Base-by-base conservation (phyloP, 83 land plant genomes). In the Picea abies region DNA sequence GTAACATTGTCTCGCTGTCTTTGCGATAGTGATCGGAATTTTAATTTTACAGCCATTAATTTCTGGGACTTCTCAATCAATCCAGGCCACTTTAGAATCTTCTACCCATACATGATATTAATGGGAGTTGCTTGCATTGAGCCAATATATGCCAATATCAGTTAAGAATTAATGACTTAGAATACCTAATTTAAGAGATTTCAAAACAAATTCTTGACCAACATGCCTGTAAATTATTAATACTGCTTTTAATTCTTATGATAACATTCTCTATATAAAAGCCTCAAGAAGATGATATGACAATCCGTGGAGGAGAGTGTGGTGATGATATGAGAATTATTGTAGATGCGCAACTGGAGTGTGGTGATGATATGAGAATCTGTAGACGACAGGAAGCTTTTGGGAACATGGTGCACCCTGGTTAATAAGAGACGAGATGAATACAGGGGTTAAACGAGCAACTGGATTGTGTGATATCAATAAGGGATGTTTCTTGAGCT, bases 91-190 rank as follows among this genome's bases (percentile, higher is more conserved):
- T 49, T 49, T 8, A 49, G 9, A 49, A 49, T 49, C 11, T 49
- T 41, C 47, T 6, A 41, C 47, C 5, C 47, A 5, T 41, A 41
- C 47, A 41, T 41, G 47, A 96, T 95, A 63, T 93, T 94, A 23
- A 79, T 90, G 52, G 93, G 89, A 80, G 90, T 77, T 63, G 90
- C 94, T 96, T 93, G 87, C 83, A 85, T 71, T 71, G 20, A 5
- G 19, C 76, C 76, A 71, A 71, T 16, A 4, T 17, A 35, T 19
- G 47, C 20, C 49, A 71, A 41, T 41, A 37, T n/a, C 8, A 22
- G 22, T 71, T 71, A 19, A 1, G 22, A 39, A 20, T 41, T 19
- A 17, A 71, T 16, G 4, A 37, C 37, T 16, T 35, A 70, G 75
- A 41, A 41, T 41, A 41, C 5, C n/a, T 44, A 7, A 37, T 71